These are phyloP conservation scores for Ambrosia artemisiifolia DNA, from an alignment of 129 eudicot species.

Conservation along the genomic window DNA sequence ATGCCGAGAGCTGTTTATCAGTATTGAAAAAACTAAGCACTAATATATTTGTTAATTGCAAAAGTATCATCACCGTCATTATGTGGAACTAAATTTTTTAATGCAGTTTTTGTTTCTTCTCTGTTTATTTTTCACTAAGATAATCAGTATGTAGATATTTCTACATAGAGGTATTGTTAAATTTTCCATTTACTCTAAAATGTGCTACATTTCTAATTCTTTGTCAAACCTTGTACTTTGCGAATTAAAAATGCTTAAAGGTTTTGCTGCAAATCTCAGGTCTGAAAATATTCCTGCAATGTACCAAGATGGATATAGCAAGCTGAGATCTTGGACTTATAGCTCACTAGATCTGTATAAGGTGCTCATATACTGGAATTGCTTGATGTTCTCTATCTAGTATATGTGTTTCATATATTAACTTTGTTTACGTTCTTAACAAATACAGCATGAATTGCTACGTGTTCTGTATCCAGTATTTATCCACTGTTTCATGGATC, in stretches of 20 bases:
- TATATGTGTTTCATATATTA: not conserved
- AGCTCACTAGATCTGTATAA: slow-evolving; percentile 79
- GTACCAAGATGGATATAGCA: slow-evolving; percentile 83
- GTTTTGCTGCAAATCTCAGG: slow-evolving; percentile 41
- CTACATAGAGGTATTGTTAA: not conserved
- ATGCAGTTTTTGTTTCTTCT: not conserved
- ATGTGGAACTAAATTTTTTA: not conserved
- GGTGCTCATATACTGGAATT: slow-evolving; percentile 36
- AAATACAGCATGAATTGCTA: slow-evolving; percentile 84
- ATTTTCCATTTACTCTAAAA: not conserved
- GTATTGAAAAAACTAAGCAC: not conserved
- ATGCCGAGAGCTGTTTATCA: not conserved
- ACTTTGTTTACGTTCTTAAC: not conserved
- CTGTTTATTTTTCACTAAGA: not conserved
- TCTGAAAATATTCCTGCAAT: slow-evolving; percentile 66
- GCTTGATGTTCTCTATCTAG: not conserved
- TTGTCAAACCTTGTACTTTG: not conserved
- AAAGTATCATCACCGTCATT: not conserved
- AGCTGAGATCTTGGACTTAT: slow-evolving; percentile 88
- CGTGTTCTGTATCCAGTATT: slow-evolving; percentile 94
- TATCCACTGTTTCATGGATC: slow-evolving; percentile 97
- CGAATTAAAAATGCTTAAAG: not conserved
- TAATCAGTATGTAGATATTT: not conserved
- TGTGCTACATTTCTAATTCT: not conserved
- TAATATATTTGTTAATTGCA: not conserved